These are phyloP conservation scores for Pinus albicaulis DNA, from an alignment of 75 land plant species.

Conservation along the genomic window DNA sequence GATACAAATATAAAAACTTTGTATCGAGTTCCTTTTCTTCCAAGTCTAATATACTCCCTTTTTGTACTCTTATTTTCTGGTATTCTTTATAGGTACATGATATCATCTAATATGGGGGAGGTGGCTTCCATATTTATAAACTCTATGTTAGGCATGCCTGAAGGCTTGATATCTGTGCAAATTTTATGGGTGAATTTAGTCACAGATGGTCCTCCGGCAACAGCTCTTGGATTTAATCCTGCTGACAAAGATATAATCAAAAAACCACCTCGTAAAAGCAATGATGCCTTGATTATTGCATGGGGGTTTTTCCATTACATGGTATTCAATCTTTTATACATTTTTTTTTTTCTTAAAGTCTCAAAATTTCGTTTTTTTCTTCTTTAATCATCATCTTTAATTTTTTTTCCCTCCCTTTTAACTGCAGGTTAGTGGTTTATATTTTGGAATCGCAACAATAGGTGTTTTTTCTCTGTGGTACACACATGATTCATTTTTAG, in stretches of 20 bases:
- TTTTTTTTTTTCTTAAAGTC: not conserved
- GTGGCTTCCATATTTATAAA: conserved; percentile 90
- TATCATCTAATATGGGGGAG: conserved; percentile 93
- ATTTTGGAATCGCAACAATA: too few species aligned
- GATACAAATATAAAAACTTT: not conserved
- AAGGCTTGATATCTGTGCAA: conserved; percentile 92
- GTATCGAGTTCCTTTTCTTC: not conserved
- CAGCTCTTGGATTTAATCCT: conserved; percentile 95
- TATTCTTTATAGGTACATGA: conserved; percentile 72
- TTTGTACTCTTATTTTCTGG: not conserved
- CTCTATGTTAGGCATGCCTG: conserved; percentile 92
- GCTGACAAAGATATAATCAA: conserved; percentile 80
- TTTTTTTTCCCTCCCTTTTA: too few species aligned
- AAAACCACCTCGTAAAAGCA: conserved; percentile 82
- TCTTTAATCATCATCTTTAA: not conserved
- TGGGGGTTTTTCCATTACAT: conserved; percentile 88
- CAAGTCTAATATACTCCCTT: not conserved
- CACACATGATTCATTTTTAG: too few species aligned
- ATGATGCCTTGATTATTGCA: too few species aligned
- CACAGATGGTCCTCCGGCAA: conserved; percentile 97
- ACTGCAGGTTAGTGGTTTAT: conserved; percentile 81
- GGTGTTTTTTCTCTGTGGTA: too few species aligned
- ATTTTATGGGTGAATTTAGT: conserved; percentile 95
- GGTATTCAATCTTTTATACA: conserved; percentile 36
- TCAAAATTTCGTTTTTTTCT: not conserved